Conservation (phyloP, 148 eudicot genomes). For the Camellia sinensis region DNA sequence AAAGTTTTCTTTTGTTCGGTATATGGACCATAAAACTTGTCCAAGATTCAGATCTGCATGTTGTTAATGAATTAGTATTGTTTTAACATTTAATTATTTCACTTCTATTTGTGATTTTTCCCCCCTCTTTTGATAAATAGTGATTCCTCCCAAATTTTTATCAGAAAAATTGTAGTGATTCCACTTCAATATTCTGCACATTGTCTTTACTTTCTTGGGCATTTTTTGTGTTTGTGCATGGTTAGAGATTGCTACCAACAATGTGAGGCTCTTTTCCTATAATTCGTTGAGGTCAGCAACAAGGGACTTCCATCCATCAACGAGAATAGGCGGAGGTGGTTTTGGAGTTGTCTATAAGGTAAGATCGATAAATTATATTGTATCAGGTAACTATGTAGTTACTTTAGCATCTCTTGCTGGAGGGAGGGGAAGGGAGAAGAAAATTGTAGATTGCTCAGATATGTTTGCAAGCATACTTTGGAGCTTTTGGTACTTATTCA, state of each 20-base stretch:
- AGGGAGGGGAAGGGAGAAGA: not conserved
- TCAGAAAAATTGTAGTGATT: too few relatives aligned
- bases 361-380: not conserved
- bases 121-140: not conserved
- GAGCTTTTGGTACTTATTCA: not conserved
- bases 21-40: conserved; percentile 1
- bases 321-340: conserved; percentile 55
- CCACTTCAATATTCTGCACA: not conserved
- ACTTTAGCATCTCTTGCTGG: not conserved
- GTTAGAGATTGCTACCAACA: conserved; percentile 37
- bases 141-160: not conserved
- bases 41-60: not conserved
- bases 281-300: conserved; percentile 58
- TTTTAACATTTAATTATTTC: not conserved
- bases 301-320: conserved; percentile 41
- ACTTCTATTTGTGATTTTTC: not conserved
- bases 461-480: not conserved
- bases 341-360: conserved; percentile 53
- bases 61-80: not conserved
- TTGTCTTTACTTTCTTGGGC: not conserved
- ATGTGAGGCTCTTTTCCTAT: conserved; percentile 41
- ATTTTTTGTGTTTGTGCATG: conserved; percentile 7
- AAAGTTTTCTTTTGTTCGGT: not conserved
- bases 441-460: not conserved
- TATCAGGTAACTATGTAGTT: not conserved